These are phyloP conservation scores for Beta vulgaris DNA, from an alignment of 148 eudicot genomes.

Conservation along the genomic window DNA sequence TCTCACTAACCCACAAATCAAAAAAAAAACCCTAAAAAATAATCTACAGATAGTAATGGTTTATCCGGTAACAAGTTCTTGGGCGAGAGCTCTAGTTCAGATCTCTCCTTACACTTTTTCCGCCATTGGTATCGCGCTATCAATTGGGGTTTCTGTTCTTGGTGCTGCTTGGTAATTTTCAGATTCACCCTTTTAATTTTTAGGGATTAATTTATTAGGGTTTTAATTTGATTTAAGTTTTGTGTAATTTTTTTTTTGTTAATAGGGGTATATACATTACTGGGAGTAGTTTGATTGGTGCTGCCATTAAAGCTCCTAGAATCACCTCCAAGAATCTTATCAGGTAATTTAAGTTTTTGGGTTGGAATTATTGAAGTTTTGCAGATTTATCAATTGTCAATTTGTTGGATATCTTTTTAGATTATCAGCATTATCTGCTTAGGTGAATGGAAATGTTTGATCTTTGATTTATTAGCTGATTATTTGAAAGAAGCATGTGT, in stretches of 20 bases:
- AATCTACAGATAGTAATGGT: conserved; percentile 7
- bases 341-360: conserved; percentile 60
- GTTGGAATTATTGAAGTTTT: too few relatives aligned
- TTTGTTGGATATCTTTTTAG: neutral
- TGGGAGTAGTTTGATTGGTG: conserved; percentile 99
- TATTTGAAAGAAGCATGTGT: neutral
- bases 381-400: neutral
- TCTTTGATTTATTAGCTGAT: neutral
- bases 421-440: neutral
- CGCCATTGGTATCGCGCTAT: conserved; percentile 85
- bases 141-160: conserved; percentile 93
- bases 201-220: neutral
- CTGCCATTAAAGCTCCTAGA: conserved; percentile 95
- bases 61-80: conserved; percentile 48
- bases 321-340: conserved; percentile 96
- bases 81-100: conserved; percentile 71
- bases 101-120: conserved; percentile 93
- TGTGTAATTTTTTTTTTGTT: neutral
- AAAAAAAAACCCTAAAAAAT: neutral
- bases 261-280: conserved; percentile 92
- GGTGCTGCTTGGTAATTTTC: conserved; percentile 86
- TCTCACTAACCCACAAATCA: conserved; percentile 19
- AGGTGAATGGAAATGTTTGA: neutral
- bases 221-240: neutral
- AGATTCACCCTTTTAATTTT: neutral